These are phyloP conservation scores for Papilionanthe hybrid DNA, from an alignment of 116 monocot species.

Conservation along the genomic window DNA sequence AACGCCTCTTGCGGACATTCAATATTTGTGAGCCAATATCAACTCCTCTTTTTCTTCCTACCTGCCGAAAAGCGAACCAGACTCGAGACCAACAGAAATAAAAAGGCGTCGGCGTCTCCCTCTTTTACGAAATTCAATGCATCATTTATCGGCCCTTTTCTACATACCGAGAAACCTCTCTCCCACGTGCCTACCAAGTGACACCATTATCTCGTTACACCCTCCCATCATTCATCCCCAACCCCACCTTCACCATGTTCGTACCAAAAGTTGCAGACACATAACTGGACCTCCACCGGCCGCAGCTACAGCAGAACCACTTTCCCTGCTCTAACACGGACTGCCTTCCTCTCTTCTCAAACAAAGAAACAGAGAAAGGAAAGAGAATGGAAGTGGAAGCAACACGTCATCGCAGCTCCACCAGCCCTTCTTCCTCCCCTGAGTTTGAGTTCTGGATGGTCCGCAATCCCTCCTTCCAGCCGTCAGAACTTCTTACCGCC, in stretches of 20 bases:
- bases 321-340: neutral
- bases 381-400: constrained; percentile 10
- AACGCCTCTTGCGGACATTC: no score
- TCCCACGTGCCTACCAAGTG: neutral
- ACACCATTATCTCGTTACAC: neutral
- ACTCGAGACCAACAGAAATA: no score
- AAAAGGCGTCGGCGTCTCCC: no score
- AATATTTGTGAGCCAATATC: no score
- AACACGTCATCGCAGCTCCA: constrained; percentile 16
- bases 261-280: neutral
- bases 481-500: constrained; percentile 44
- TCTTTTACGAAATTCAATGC: neutral
- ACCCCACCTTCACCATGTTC: neutral
- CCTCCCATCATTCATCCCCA: neutral
- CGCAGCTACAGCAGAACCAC: neutral
- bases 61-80: no score
- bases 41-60: no score
- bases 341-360: neutral
- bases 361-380: neutral
- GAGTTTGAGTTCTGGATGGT: constrained; percentile 84
- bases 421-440: constrained; percentile 30
- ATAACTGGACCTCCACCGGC: neutral
- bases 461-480: constrained; percentile 22
- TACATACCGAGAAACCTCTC: neutral
- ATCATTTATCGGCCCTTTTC: neutral